Evolutionary conservation across 176 grass and related monocot genomes (phyloP), one percentile per base, ranked within the genome.

Genomic region (Triticum dicoccoides): DNA sequence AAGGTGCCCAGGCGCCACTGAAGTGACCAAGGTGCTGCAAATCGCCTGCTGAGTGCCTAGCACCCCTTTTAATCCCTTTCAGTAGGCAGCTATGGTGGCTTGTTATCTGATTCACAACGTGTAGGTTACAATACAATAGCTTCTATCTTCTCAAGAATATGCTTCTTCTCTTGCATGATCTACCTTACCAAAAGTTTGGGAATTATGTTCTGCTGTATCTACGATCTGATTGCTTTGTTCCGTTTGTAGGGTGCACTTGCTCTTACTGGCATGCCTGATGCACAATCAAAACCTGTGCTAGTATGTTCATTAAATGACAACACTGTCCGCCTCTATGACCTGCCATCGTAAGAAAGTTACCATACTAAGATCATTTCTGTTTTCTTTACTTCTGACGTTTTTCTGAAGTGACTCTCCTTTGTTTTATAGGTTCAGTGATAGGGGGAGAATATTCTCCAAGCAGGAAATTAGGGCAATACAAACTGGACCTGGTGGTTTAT

Each of bases 221-320:
- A 20, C 71, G 58, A 23, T 77, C 20, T 90, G 61, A 90, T 80
- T 80, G 79, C 61, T 63, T 39, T 87, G 4, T 85, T 78, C 74
- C 25, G 8, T 78, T 41, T 80, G 82, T 30, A 99, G 97, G 97
- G 97, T 52, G 89, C 93, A 29, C 90, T 99, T 89, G 81, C 89
- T 17, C 90, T 99, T 30, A 87, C 80, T 82, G 97, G 97, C 34
- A 94, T 99, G 90, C 89, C 80, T 75, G 94, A 99, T 81, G 90
- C 87, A 61, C 90, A 97, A 87, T 85, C 78, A 73, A 99, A 99
- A 77, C 94, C 97, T 29, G 89, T 99, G 65, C 85, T 99, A 78
- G 49, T 97, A 39, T 99, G 97, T 90, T 93, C 97, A 0, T 79
- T 93, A 54, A 97, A 99, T 88, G 92, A 99, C 82, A 99, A 94